phyloP scores from a whole-genome alignment of 768 basidiomycete species.

The Coprinopsis marcescibilis region DNA sequence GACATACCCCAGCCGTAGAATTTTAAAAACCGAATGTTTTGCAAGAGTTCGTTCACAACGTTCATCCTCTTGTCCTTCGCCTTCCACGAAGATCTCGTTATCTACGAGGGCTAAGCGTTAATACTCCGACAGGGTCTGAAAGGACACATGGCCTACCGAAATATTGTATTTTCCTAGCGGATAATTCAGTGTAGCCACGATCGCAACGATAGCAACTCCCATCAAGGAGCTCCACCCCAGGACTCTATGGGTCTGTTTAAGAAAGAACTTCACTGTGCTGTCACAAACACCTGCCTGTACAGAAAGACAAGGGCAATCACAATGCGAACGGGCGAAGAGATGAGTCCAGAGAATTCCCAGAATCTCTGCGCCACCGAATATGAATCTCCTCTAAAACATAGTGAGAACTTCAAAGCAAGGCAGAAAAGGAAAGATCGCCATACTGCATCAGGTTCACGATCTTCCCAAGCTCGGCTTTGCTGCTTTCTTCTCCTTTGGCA shows the following conservation, averaged over 20 bases:
- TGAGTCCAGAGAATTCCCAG: constrained; percentile 67
- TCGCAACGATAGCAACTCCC: constrained; percentile 58
- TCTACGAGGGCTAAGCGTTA: constrained; percentile 23
- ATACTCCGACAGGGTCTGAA: neutral
- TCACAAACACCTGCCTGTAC: constrained; percentile 47
- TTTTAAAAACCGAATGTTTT: constrained; percentile 68
- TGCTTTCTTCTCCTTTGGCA: constrained; percentile 30
- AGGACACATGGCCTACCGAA: constrained; percentile 33
- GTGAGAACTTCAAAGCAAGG: constrained; percentile 9
- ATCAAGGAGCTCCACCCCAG: constrained; percentile 76
- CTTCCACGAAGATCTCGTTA: constrained; percentile 52
- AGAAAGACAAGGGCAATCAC: constrained; percentile 65
- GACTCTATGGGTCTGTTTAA: constrained; percentile 35
- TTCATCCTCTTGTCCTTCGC: constrained; percentile 67
- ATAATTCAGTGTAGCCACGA: constrained; percentile 60
- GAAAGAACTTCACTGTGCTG: neutral
- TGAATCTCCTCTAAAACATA: constrained; percentile 50
- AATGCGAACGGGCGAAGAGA: constrained; percentile 56
- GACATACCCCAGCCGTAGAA: constrained; percentile 69
- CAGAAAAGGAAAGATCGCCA: constrained; percentile 17
- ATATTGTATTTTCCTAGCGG: constrained; percentile 65
- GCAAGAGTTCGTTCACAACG: constrained; percentile 69
- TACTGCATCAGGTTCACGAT: constrained; percentile 75
- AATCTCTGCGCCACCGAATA: constrained; percentile 68
- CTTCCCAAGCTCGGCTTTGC: constrained; percentile 55